Evolutionary conservation across 2,329 filamentous ascomycete genomes (phyloP).

Genomic region (Myriangium duriaei): DNA sequence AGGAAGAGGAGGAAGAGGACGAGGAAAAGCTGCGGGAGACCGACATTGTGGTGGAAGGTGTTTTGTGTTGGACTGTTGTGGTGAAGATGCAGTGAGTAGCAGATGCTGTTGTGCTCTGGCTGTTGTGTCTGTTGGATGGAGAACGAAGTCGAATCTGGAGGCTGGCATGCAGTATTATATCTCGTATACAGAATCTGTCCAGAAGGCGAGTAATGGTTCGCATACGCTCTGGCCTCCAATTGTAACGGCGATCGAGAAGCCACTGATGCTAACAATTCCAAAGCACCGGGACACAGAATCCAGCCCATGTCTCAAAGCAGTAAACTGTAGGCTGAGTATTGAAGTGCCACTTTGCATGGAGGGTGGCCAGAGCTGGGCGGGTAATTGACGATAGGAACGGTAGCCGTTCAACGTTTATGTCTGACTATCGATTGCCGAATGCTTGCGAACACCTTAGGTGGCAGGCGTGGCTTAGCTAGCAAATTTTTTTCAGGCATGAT

Average conservation of each 20-base stretch:
- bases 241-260: not conserved
- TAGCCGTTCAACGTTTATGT: not conserved
- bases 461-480: too few species aligned
- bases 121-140: not conserved
- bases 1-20: constrained; percentile 3
- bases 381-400: not conserved
- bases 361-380: not conserved
- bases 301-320: not conserved
- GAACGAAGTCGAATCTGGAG: not conserved
- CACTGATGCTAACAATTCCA: too few species aligned
- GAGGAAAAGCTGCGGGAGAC: constrained; percentile 4
- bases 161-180: not conserved
- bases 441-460: too few species aligned
- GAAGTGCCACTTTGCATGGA: too few species aligned
- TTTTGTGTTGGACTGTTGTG: not conserved
- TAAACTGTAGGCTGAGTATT: not conserved
- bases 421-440: not conserved
- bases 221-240: not conserved
- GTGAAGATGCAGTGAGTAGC: too few species aligned
- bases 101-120: too few species aligned
- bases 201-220: too few species aligned
- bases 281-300: not conserved
- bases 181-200: too few species aligned
- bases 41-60: constrained; percentile 2
- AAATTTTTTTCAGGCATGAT: too few species aligned